phyloP scores from a whole-genome alignment of 495 filamentous ascomycete species.

The Aspergillus panamensis region DNA sequence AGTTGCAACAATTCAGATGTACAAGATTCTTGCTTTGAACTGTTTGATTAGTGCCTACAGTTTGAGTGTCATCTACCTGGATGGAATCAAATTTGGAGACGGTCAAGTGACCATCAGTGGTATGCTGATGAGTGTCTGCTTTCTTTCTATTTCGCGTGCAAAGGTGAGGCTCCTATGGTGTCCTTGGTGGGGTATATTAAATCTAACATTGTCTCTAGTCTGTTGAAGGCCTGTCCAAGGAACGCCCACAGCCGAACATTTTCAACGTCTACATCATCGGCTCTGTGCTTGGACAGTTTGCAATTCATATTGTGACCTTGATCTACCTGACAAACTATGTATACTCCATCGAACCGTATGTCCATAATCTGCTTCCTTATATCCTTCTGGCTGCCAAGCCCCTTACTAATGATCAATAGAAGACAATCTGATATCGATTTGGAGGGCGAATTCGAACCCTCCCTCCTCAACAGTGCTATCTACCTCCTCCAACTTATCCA shows the following conservation, averaged over 20 bases:
- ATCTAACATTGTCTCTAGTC: constrained; percentile 49
- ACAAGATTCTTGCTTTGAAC: constrained; percentile 98
- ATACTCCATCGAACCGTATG: constrained; percentile 75
- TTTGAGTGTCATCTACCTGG: constrained; percentile 90
- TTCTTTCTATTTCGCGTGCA: constrained; percentile 92
- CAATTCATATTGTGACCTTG: constrained; percentile 88
- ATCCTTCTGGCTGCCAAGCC: neutral
- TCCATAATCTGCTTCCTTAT: constrained; percentile 15
- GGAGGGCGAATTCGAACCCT: constrained; percentile 92
- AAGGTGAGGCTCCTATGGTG: constrained; percentile 51
- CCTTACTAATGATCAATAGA: constrained; percentile 41
- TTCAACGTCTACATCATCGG: constrained; percentile 99
- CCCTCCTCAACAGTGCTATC: constrained; percentile 91
- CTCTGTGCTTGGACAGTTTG: constrained; percentile 95
- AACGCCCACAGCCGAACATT: constrained; percentile 96
- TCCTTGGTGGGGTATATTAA: neutral
- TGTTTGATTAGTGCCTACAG: constrained; percentile 98
- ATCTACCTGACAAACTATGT: constrained; percentile 94
- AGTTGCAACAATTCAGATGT: constrained; percentile 99
- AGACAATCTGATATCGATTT: constrained; percentile 75
- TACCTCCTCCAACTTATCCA: constrained; percentile 98
- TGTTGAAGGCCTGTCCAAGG: constrained; percentile 92
- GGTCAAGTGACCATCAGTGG: constrained; percentile 98
- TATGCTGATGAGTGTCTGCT: constrained; percentile 99
- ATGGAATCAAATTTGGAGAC: constrained; percentile 99